Conservation (phyloP, 768 basidiomycete species). For the Kwoniella heveanensis region DNA sequence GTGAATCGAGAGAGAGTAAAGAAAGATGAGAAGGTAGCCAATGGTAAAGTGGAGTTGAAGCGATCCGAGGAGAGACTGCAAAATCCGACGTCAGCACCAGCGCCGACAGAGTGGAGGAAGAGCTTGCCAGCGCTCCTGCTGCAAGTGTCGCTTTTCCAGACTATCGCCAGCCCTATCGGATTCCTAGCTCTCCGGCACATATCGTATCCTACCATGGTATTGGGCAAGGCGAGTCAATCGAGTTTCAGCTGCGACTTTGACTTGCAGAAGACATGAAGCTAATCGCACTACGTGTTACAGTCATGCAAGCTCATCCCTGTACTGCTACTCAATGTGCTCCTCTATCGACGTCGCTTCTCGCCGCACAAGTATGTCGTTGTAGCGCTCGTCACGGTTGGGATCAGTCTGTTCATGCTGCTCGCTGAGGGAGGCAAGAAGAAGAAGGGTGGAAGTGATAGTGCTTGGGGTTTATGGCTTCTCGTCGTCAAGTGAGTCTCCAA, state of each 20-base stretch:
- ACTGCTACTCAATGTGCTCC: slow-evolving; percentile 89
- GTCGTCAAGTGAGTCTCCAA: slow-evolving; percentile 57
- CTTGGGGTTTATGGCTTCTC: slow-evolving; percentile 57
- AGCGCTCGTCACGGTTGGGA: slow-evolving; percentile 83
- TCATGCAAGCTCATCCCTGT: slow-evolving; percentile 98
- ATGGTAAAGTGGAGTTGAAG: slow-evolving; percentile 2
- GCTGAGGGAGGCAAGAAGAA: slow-evolving; percentile 35
- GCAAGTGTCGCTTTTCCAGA: slow-evolving; percentile 84
- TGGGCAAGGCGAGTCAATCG: slow-evolving; percentile 67
- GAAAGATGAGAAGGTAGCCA: neutral
- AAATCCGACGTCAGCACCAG: neutral
- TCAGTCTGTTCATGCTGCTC: slow-evolving; percentile 91
- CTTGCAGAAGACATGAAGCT: neutral
- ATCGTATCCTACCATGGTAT: slow-evolving; percentile 97
- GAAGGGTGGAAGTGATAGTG: slow-evolving; percentile 62
- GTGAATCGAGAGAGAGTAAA: neutral
- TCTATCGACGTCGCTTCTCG: slow-evolving; percentile 90
- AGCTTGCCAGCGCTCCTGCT: slow-evolving; percentile 54
- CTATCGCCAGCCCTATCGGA: slow-evolving; percentile 89
- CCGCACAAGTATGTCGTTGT: slow-evolving; percentile 95
- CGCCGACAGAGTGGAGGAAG: slow-evolving; percentile 20
- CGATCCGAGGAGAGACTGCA: neutral
- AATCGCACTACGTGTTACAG: slow-evolving; percentile 25
- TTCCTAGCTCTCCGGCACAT: slow-evolving; percentile 94
- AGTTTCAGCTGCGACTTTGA: neutral